Percentiles rank a stretch among this genome's conserved stretches.
phyloP scores from a whole-genome alignment of 345 rosid species.

The Noccaea caerulescens region DNA sequence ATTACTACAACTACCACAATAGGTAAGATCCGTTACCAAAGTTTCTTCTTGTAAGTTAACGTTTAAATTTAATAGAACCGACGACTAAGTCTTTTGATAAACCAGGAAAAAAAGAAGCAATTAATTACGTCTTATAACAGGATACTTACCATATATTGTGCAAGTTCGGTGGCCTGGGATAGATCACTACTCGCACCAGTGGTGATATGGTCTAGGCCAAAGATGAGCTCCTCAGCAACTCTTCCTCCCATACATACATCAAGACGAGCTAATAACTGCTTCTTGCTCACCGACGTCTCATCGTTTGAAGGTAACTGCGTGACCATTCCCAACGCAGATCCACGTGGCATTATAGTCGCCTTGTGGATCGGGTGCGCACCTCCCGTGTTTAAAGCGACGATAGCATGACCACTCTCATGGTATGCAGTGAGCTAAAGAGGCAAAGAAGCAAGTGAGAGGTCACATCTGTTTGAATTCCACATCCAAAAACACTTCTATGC shows the following conservation, averaged over 20 bases:
- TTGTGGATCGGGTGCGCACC: constrained; percentile 98
- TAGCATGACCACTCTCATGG: constrained; percentile 99
- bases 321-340: constrained; percentile 98
- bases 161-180: constrained; percentile 89
- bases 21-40: neutral
- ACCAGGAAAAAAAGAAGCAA: too few relatives aligned
- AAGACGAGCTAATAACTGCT: constrained; percentile 91
- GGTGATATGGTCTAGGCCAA: constrained; percentile 85
- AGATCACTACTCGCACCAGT: constrained; percentile 99
- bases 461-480: constrained; percentile 1
- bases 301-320: constrained; percentile 96
- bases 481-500: neutral
- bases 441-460: constrained; percentile 26
- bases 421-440: constrained; percentile 86
- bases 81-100: too few relatives aligned
- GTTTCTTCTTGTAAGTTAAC: too few relatives aligned
- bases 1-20: constrained; percentile 18
- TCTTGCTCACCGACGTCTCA: constrained; percentile 95
- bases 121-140: too few relatives aligned
- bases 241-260: constrained; percentile 99
- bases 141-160: constrained; percentile 79
- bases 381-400: constrained; percentile 84
- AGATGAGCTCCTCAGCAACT: constrained; percentile 97
- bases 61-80: too few relatives aligned
- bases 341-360: constrained; percentile 98